Evolutionary conservation across 1,284 basidiomycete species (phyloP).

Genomic region (Erythrobasidium hasegawianum): DNA sequence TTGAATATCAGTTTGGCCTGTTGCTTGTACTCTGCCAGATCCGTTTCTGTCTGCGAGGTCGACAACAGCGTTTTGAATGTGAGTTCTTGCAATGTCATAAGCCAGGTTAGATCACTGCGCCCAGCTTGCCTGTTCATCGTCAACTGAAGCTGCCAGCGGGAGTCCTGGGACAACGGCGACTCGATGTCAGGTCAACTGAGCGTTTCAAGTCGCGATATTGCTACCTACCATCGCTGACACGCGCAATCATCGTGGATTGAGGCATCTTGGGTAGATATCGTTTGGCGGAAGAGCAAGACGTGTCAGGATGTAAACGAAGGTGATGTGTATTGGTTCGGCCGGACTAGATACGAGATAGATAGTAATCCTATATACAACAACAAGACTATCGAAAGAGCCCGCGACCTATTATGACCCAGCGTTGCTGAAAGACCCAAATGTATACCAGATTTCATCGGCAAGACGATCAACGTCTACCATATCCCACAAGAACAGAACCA

Average conservation of each 20-base stretch:
- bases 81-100: conserved; percentile 35
- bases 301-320: too few species aligned
- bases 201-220: background rate
- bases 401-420: background rate
- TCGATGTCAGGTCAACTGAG: background rate
- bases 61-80: too few species aligned
- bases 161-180: conserved; percentile 54
- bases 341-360: background rate
- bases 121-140: conserved; percentile 61
- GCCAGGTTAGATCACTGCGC: background rate
- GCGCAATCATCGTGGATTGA: conserved; percentile 80
- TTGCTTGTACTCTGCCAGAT: conserved; percentile 94
- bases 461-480: conserved; percentile 4
- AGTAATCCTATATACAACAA: conserved; percentile 16
- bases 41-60: conserved; percentile 71
- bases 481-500: background rate
- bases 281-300: too few species aligned
- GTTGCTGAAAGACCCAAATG: too few species aligned
- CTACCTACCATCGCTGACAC: conserved; percentile 66
- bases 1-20: conserved; percentile 96
- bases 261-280: conserved; percentile 60
- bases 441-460: too few species aligned
- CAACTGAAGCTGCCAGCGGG: conserved; percentile 87
- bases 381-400: background rate
- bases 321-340: background rate